A percentile compares a stretch with the other conserved stretches of the same genome.
Conservation (phyloP, 75 land plant species). For the Azolla pinnata region DNA sequence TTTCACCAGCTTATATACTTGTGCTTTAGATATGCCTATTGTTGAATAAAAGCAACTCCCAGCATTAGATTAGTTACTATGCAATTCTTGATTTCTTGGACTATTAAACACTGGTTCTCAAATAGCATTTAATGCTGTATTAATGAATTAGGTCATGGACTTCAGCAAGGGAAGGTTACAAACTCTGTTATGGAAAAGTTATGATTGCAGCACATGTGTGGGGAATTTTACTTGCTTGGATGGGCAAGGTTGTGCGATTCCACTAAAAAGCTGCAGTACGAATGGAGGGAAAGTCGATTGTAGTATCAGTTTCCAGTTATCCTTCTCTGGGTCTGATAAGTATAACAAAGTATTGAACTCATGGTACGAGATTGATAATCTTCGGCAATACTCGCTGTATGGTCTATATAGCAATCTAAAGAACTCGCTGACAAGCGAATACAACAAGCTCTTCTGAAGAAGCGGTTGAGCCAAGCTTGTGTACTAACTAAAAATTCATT, state of each 20-base stretch:
- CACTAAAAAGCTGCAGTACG: constrained; percentile 33
- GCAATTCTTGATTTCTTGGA: too few relatives aligned
- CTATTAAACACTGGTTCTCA: too few relatives aligned
- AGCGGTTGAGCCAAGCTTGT: too few relatives aligned
- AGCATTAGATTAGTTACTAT: too few relatives aligned
- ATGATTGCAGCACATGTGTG: constrained; percentile 51
- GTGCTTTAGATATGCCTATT: too few relatives aligned
- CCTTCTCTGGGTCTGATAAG: constrained; percentile 87
- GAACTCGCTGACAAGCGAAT: constrained; percentile 57
- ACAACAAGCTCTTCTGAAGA: too few relatives aligned
- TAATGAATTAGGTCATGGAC: constrained; percentile 49
- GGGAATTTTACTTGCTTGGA: constrained; percentile 49
- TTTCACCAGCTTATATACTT: background rate
- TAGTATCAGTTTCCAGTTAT: constrained; percentile 71
- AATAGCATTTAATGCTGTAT: too few relatives aligned
- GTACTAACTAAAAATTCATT: too few relatives aligned
- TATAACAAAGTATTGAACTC: constrained; percentile 62
- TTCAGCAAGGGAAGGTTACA: constrained; percentile 59
- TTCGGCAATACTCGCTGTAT: constrained; percentile 77
- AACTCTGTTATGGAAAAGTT: constrained; percentile 69
- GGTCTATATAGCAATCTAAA: constrained; percentile 60
- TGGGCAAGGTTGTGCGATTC: constrained; percentile 49
- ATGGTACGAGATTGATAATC: constrained; percentile 74
- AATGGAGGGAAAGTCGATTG: constrained; percentile 63
- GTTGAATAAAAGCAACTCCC: too few relatives aligned